These are phyloP conservation scores for Cystobasidium tubakii DNA, from an alignment of 768 basidiomycete genomes.

Conservation along the genomic window DNA sequence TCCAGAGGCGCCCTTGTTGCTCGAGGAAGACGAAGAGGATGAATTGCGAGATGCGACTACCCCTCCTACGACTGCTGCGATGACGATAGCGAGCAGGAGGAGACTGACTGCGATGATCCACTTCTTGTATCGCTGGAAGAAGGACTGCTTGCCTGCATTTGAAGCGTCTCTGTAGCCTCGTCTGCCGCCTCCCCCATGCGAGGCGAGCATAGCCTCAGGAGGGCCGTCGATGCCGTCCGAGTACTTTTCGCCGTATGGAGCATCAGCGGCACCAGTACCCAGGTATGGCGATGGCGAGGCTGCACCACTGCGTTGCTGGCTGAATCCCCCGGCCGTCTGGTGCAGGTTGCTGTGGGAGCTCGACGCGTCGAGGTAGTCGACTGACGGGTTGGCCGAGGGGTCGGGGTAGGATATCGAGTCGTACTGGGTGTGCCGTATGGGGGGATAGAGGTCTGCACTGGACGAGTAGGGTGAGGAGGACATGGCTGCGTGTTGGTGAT, in stretches of 20 bases:
- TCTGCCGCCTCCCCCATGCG: constrained; percentile 4
- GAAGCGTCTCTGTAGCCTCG: neutral
- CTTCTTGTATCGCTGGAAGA: constrained; percentile 12
- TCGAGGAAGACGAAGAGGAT: neutral
- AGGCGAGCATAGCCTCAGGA: constrained; percentile 24
- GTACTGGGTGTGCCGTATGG: neutral
- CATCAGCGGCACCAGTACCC: neutral
- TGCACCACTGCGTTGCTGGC: neutral
- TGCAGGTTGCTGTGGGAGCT: neutral
- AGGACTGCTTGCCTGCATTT: neutral
- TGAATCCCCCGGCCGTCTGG: neutral
- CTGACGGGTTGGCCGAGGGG: neutral
- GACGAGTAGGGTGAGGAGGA: constrained; percentile 3
- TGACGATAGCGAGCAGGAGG: constrained; percentile 17
- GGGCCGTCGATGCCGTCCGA: constrained; percentile 23
- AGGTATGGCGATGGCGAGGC: neutral
- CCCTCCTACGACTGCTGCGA: constrained; percentile 21
- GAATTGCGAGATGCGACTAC: constrained; percentile 33
- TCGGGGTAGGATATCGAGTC: neutral
- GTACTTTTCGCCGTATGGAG: constrained; percentile 26
- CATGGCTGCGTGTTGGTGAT: neutral
- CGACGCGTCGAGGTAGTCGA: neutral
- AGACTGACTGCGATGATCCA: constrained; percentile 16
- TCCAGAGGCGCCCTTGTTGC: neutral
- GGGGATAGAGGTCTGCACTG: constrained; percentile 21